Evolutionary conservation across 2,329 filamentous ascomycete species (phyloP).

Genomic region (Aspergillus phoenicis): DNA sequence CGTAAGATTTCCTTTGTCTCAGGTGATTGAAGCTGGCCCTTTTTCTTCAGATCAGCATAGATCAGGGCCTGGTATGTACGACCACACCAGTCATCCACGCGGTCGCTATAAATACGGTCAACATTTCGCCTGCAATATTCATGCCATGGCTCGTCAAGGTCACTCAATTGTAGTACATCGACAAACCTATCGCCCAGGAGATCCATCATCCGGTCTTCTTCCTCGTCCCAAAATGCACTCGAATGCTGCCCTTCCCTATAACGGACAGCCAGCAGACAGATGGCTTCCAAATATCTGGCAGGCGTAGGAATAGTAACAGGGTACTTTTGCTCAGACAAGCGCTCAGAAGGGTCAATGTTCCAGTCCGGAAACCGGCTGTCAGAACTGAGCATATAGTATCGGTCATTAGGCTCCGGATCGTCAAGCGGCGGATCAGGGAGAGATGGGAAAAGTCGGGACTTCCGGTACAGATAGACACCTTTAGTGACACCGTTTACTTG

Average conservation of each 20-base stretch:
- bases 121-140: too few species aligned
- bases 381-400: constrained; percentile 2
- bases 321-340: neutral
- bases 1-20: too few species aligned
- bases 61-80: too few species aligned
- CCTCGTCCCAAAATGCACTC: neutral
- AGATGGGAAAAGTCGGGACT: constrained; percentile 6
- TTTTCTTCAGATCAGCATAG: too few species aligned
- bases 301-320: constrained; percentile 6
- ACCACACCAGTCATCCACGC: too few species aligned
- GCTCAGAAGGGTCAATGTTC: too few species aligned
- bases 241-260: constrained; percentile 12
- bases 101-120: too few species aligned
- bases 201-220: neutral
- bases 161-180: too few species aligned
- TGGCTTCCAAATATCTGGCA: constrained; percentile 7
- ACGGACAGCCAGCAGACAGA: neutral
- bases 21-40: too few species aligned
- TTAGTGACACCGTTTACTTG: neutral
- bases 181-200: too few species aligned
- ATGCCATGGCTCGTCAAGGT: too few species aligned
- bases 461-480: constrained; percentile 1
- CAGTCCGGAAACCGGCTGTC: neutral
- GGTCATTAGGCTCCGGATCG: neutral
- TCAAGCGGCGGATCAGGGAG: neutral